Evolutionary conservation across 345 rosid genomes (phyloP).

Genomic region (Ricinus communis): DNA sequence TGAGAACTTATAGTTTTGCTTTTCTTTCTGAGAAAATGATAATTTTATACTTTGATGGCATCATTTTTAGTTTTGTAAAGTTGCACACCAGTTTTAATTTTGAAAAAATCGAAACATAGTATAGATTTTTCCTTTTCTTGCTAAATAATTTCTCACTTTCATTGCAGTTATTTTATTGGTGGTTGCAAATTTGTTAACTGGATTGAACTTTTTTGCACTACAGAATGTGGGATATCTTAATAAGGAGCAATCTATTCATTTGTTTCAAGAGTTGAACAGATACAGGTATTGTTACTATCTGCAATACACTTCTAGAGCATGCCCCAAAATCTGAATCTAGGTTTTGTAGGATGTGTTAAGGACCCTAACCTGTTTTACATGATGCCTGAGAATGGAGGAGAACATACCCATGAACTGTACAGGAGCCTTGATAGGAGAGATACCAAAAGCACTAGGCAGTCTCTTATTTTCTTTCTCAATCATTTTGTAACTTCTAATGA

Average conservation of each 20-base stretch:
- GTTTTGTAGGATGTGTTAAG: constrained; percentile 2
- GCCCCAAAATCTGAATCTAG: background rate
- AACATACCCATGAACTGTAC: background rate
- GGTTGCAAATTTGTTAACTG: constrained; percentile 10
- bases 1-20: no score
- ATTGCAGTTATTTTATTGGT: background rate
- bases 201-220: constrained; percentile 13
- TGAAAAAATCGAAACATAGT: constrained; percentile 2
- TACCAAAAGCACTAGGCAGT: background rate
- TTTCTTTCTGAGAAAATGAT: background rate
- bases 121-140: background rate
- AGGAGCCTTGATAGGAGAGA: background rate
- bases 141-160: background rate
- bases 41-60: background rate
- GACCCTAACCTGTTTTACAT: background rate
- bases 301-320: constrained; percentile 11
- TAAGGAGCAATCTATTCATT: constrained; percentile 69
- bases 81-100: background rate
- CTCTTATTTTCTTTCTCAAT: background rate
- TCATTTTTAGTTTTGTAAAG: constrained; percentile 2
- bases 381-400: background rate
- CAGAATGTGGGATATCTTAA: constrained; percentile 66
- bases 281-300: constrained; percentile 60
- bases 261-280: constrained; percentile 76
- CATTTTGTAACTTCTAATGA: background rate